Evolutionary conservation across 2,329 filamentous ascomycete species (phyloP).

Genomic region (Epichloe uncinata): DNA sequence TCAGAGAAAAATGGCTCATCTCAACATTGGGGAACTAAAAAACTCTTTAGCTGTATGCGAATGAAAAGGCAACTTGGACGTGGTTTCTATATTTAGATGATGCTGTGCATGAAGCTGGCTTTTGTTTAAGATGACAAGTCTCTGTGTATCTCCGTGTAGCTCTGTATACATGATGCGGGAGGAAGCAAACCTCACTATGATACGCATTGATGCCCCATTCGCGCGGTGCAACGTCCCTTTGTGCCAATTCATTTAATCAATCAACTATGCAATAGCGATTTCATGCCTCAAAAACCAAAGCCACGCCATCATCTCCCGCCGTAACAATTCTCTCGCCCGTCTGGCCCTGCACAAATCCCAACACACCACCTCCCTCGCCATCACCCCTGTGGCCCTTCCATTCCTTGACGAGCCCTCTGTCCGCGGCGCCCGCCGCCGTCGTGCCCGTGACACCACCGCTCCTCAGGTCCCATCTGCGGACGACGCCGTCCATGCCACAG

Average conservation of each 20-base stretch:
- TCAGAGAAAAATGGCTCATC: slow-evolving; percentile 9
- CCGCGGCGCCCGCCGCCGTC: slow-evolving; percentile 26
- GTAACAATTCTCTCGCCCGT: slow-evolving; percentile 67
- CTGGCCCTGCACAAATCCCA: slow-evolving; percentile 79
- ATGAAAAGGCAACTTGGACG: not conserved
- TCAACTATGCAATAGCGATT: not conserved
- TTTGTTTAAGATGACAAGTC: no score
- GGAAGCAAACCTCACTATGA: no score
- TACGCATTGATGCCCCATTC: no score
- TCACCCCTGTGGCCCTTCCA: slow-evolving; percentile 83
- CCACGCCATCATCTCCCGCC: slow-evolving; percentile 73
- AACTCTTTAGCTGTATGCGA: not conserved
- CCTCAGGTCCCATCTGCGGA: slow-evolving; percentile 75
- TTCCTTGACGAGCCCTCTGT: slow-evolving; percentile 60
- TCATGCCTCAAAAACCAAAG: slow-evolving; percentile 52
- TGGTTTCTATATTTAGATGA: no score
- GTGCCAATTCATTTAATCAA: not conserved
- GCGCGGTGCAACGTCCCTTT: no score
- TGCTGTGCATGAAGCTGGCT: no score
- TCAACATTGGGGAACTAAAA: slow-evolving; percentile 11
- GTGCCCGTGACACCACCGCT: slow-evolving; percentile 25
- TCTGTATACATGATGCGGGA: no score
- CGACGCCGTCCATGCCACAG: slow-evolving; percentile 83
- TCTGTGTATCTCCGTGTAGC: no score
- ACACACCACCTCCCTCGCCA: slow-evolving; percentile 74